Evolutionary conservation across 805 yeast species (phyloP).

Genomic region (Candida jianshihensis): DNA sequence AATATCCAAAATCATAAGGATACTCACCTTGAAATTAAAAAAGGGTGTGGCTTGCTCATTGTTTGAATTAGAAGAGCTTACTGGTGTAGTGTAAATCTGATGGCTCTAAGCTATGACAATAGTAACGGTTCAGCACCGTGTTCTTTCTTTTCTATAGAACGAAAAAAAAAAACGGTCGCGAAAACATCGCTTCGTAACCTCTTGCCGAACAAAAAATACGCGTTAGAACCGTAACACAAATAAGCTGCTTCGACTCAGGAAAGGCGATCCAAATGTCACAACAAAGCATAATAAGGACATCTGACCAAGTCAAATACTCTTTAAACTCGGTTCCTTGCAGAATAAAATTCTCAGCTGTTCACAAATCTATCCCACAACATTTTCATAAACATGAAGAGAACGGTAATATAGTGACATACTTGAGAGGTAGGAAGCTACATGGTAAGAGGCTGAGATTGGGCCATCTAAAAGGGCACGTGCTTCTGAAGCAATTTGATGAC

Average conservation of each 20-base stretch:
- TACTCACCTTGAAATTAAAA: constrained; percentile 21
- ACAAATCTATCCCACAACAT: constrained; percentile 9
- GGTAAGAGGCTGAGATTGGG: constrained; percentile 17
- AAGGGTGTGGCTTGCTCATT: constrained; percentile 11
- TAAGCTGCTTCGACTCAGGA: no score
- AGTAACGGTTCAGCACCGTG: no score
- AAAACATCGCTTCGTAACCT: no score
- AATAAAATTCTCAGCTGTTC: constrained; percentile 17
- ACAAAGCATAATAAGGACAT: neutral
- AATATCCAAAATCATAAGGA: no score
- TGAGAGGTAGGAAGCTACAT: constrained; percentile 29
- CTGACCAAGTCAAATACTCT: neutral
- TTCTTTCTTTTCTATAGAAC: no score
- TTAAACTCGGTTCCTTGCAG: constrained; percentile 23
- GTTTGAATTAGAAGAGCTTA: neutral
- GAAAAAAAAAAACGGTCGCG: no score
- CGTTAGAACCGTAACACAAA: no score
- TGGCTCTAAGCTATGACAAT: no score
- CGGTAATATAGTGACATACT: constrained; percentile 17
- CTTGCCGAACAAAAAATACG: no score
- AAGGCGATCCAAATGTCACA: constrained; percentile 3
- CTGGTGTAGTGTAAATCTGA: neutral
- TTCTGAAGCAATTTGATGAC: constrained; percentile 17
- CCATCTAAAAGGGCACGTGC: constrained; percentile 12
- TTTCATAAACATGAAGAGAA: constrained; percentile 10